Evolutionary conservation across 495 filamentous ascomycete genomes (phyloP), one percentile per base, ranked within the genome.

Genomic region (Trichoderma virens): DNA sequence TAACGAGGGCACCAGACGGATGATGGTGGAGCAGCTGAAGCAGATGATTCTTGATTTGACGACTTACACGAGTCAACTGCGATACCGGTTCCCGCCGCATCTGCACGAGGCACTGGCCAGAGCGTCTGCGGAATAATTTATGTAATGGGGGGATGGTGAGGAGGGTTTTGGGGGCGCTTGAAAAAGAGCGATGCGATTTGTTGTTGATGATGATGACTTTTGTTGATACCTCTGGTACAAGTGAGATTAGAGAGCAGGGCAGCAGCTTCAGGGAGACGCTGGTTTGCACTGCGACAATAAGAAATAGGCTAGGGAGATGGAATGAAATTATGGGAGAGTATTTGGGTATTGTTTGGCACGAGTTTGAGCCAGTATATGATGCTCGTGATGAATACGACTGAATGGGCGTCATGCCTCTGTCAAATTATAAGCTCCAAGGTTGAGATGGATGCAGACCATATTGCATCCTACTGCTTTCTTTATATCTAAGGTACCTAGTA

Each of bases 11-110:
- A 87, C 86, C 67, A 80, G 83, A 64, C 80, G 82, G 62, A 66
- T 71, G 63, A 83, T 94, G 74, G 82, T 87, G 25, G 85, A 87
- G 45, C 79, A 87, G 68, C 76, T 96, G 68, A 83, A 88, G 73
- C 83, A 87, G 69, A 89, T 86, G 71, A 91, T 87, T 60, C 88
- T 90, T 70, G 94, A 97, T 76, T 73, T 96, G 64, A 95, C 93
- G 81, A 86, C 95, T 38, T 98, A 97, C 78, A 93, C 93, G 16
- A 93, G 94, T 31, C 87, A 96, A 82, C 84, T 98, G 69, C 87
- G 91, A 72, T 98, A 96, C 75, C 86, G 93, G 65, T 79, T 97
- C 73, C 82, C 82, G 64, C 78, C 77, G 34, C 75, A 82, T 62
- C 82, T 96, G 39, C 91, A 91, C 75, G 92, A 96, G 78, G 88